A percentile compares a stretch with the other conserved stretches of the same genome.
These are phyloP conservation scores for Aureobasidium sp. DNA, from an alignment of 2,329 filamentous ascomycete genomes.

Conservation along the genomic window DNA sequence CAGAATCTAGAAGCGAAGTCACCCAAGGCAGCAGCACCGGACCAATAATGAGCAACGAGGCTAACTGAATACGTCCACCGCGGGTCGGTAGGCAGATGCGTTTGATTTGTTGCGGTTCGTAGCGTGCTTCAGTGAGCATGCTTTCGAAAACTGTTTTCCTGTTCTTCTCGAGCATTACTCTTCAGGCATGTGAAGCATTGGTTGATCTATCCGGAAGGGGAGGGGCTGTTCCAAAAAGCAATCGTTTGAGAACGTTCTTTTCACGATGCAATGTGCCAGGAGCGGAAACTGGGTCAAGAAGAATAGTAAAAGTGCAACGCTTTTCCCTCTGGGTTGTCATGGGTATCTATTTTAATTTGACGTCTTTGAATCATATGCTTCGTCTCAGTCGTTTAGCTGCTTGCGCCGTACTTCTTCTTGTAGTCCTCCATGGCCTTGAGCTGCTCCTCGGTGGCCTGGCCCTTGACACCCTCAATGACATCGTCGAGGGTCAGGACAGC, in stretches of 20 bases:
- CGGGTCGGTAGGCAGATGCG: not conserved
- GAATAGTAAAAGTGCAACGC: not conserved
- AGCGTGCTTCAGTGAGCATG: not conserved
- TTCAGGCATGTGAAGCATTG: not conserved
- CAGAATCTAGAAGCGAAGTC: not conserved
- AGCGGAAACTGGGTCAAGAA: not conserved
- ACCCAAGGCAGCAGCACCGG: not conserved
- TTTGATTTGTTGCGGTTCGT: not conserved
- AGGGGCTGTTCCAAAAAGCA: not conserved
- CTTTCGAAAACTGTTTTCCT: not conserved
- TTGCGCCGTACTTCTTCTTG: slow-evolving; percentile 36
- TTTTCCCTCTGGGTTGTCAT: slow-evolving; percentile 1
- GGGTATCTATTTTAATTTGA: slow-evolving; percentile 9
- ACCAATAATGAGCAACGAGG: not conserved
- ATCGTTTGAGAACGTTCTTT: not conserved
- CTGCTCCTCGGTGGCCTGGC: slow-evolving; percentile 38
- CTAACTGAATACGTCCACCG: not conserved
- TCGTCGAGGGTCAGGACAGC: slow-evolving; percentile 79
- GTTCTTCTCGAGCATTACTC: not conserved
- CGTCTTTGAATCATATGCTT: not conserved
- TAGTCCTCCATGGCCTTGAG: slow-evolving; percentile 62
- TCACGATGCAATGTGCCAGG: not conserved
- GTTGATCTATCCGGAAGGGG: not conserved
- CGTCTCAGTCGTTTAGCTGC: slow-evolving; percentile 4
- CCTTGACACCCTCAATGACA: slow-evolving; percentile 46